These are phyloP conservation scores for Citeromyces nyonsensis DNA, from an alignment of 805 yeast species.

Conservation along the genomic window DNA sequence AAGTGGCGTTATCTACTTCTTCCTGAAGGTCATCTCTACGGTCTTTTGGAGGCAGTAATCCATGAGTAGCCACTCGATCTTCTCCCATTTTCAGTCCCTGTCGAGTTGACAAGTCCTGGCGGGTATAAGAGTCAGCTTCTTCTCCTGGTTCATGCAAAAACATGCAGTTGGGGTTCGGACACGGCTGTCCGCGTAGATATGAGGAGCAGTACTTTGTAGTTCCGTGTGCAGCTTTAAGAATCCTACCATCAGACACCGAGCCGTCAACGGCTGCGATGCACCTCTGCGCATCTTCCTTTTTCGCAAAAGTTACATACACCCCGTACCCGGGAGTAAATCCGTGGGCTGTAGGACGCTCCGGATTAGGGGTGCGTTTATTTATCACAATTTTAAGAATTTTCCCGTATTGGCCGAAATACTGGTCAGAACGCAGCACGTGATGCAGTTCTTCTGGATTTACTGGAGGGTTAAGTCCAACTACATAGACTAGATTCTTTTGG, in stretches of 20 bases:
- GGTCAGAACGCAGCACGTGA: conserved; percentile 68
- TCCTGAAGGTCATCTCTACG: conserved; percentile 3
- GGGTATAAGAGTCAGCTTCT: conserved; percentile 92
- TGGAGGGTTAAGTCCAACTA: conserved; percentile 85
- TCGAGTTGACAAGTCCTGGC: conserved; percentile 75
- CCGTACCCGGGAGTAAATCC: conserved; percentile 70
- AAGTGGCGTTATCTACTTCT: conserved; percentile 11
- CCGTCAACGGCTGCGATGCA: conserved; percentile 92
- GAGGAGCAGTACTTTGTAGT: conserved; percentile 98
- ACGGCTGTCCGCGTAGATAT: conserved; percentile 83
- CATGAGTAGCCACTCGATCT: conserved; percentile 17
- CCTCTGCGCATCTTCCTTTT: conserved; percentile 87
- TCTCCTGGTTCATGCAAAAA: conserved; percentile 98
- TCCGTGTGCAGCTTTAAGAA: conserved; percentile 91
- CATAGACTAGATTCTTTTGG: conserved; percentile 92
- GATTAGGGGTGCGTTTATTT: conserved; percentile 52
- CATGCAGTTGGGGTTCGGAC: conserved; percentile 99
- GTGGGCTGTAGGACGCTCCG: conserved; percentile 14
- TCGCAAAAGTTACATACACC: conserved; percentile 86
- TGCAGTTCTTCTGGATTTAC: conserved; percentile 80
- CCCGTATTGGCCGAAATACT: conserved; percentile 97
- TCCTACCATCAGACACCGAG: conserved; percentile 79
- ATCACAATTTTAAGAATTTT: conserved; percentile 88
- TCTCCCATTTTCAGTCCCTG: conserved; percentile 40
- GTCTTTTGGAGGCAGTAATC: conserved; percentile 14